Evolutionary conservation across 768 basidiomycete species (phyloP).

Genomic region (Trametes cingulata): DNA sequence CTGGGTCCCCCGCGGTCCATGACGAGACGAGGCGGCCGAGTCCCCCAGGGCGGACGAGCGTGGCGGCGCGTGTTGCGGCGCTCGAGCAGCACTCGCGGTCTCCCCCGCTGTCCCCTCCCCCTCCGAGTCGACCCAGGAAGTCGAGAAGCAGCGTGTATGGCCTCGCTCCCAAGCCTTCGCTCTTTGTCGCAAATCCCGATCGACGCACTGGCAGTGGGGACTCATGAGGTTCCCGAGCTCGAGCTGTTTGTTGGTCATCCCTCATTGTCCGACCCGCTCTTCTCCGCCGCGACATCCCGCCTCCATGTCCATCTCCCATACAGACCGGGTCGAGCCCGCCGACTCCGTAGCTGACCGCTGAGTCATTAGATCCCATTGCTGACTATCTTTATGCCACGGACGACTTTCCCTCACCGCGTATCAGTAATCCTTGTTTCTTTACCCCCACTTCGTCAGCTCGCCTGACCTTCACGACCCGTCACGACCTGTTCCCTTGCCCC

Average conservation of each 20-base stretch:
- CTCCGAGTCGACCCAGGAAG: constrained; percentile 45
- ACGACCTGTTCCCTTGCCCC: not conserved
- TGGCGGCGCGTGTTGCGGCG: constrained; percentile 55
- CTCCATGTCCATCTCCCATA: not conserved
- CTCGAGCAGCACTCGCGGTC: constrained; percentile 53
- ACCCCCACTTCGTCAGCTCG: not conserved
- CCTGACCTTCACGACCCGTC: constrained; percentile 5
- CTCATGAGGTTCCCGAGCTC: constrained; percentile 9
- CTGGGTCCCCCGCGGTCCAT: not conserved
- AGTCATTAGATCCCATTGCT: constrained; percentile 14
- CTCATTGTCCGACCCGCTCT: not conserved
- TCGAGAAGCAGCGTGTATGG: constrained; percentile 51
- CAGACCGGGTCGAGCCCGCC: not conserved
- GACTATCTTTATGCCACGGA: constrained; percentile 16
- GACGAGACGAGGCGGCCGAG: constrained; percentile 1
- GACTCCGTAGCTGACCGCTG: constrained; percentile 2
- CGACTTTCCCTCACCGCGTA: constrained; percentile 2
- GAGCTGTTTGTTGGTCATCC: not conserved
- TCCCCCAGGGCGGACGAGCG: constrained; percentile 29
- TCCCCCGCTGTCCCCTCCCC: constrained; percentile 35
- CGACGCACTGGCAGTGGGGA: constrained; percentile 23
- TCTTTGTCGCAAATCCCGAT: constrained; percentile 79
- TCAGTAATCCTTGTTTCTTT: constrained; percentile 14
- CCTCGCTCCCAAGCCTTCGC: constrained; percentile 57
- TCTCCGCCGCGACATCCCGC: not conserved